Evolutionary conservation across 2,329 filamentous ascomycete species (phyloP), one percentile per base, ranked within the genome.

Genomic region (Monilinia fructigena): DNA sequence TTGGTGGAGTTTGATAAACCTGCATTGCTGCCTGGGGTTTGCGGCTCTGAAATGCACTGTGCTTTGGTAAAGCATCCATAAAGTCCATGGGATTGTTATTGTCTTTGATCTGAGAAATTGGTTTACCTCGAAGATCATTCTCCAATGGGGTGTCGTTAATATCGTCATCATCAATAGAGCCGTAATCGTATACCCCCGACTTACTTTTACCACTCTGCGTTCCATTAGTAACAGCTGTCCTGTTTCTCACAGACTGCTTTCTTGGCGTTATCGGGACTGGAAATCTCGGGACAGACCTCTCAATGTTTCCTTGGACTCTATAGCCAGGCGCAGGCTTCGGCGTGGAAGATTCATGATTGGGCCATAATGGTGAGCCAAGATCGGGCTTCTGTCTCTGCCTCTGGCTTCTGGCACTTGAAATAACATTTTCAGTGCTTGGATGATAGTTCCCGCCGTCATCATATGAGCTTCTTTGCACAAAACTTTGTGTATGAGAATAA

Each of bases 341-440:
- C 18, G 28, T 1, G n/a, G 12, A 5, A 40, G 2, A 60, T 26
- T 60, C 45, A 50, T 26, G 31, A n/a, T 16, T 26, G n/a, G 28
- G 4, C 58, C 58, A 60, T 20, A 50, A 10, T 12, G 58, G 58
- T 14, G 58, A 50, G 58, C 45, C 20, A 60, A 60, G 58, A 10
- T 50, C 20, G 4, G 16, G n/a, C 28, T 38, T n/a, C 1, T 60
- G 31, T 26, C 31, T 48, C 16, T 60, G 28, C 5, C n/a, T 60
- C 31, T 12, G 58, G 18, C 4, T 38, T 38, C 14, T 50, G 45
- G 10, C 31, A 60, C 45, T 50, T 20, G 31, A 26, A 4, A 18
- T 50, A 26, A 16, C n/a, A 26, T 38, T 50, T 50, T 38, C 42
- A 20, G 28, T 23, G 7, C 28, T 42, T 11, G 28, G 18, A 23